These are phyloP conservation scores for Candolleomyces eurysporus DNA, from an alignment of 768 basidiomycete genomes.

Conservation along the genomic window DNA sequence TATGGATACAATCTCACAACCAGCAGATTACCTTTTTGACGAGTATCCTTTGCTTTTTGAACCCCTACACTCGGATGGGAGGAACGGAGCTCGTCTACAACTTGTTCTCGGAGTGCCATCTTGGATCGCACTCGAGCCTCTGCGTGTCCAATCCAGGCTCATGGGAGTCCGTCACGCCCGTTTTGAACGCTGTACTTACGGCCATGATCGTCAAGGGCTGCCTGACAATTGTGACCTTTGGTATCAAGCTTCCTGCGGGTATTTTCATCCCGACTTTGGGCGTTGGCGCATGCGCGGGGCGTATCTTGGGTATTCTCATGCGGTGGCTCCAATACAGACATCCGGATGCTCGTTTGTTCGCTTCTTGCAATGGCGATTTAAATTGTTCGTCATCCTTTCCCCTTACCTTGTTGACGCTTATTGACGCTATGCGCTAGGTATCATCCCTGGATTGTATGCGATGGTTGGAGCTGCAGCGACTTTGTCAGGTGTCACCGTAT, in stretches of 20 bases:
- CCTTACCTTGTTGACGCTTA: neutral
- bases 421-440: conserved; percentile 29
- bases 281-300: conserved; percentile 91
- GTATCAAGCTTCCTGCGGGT: conserved; percentile 88
- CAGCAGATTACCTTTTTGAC: conserved; percentile 76
- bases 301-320: conserved; percentile 78
- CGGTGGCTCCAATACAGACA: conserved; percentile 70
- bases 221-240: conserved; percentile 87
- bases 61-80: conserved; percentile 89
- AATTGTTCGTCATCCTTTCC: conserved; percentile 47
- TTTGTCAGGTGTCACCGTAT: conserved; percentile 91
- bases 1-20: conserved; percentile 5
- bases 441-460: conserved; percentile 89
- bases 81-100: conserved; percentile 94
- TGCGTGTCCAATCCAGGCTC: conserved; percentile 67
- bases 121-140: conserved; percentile 58
- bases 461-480: conserved; percentile 96
- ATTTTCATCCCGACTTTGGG: conserved; percentile 97
- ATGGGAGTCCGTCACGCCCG: conserved; percentile 53
- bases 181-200: conserved; percentile 63
- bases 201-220: conserved; percentile 81
- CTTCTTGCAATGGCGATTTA: conserved; percentile 57
- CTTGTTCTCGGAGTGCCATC: conserved; percentile 83
- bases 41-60: conserved; percentile 76
- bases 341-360: conserved; percentile 62